Base-by-base conservation (phyloP, 2,329 filamentous ascomycete species). In the Nigrospora oryzae region DNA sequence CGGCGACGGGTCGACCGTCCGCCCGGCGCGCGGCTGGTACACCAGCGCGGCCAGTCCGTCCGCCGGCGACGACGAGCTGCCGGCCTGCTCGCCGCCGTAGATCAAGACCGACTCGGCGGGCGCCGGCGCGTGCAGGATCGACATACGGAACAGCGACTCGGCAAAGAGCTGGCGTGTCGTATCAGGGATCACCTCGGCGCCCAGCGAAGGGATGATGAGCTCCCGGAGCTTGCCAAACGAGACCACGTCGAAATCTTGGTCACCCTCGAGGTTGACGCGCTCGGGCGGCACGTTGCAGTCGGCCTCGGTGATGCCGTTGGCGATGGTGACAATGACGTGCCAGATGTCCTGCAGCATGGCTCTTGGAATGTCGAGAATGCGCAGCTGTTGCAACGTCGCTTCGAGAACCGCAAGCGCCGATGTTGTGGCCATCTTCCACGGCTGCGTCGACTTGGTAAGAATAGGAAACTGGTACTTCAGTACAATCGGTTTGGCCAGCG, bases 341-440 rank as follows among this genome's bases (percentile, higher is more conserved):
- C 89, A 95, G n/a, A 90, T 81, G 33, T 62, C 68, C 54, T 75
- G 71, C 16, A 69, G 68, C 11, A 68, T 71, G 13, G 58, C 52
- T 17, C 59, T 67, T n/a, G 68, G 66, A 34, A 75, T 67, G 5
- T 65, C 63, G 6, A 70, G 67, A 30, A 69, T 66, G 42, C 69
- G 69, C 1, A 88, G 64, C 23, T 80, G 75, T 0, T 79, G 73
- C 1, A 95, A 67, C 0, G 83, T 78, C 1, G 79, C 72, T 44
- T 80, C 71, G 0, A 95, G 65, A 15, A 96, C 75, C 3, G 77
- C 72, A 15, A 95, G 66, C 1, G 79, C 75, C 1, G 84, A 81
- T 5, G 75, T 79, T 0, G 87, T 94, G 3, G 89, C 87, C 43
- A 84, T 81, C 49, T 80, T 81, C 93, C 93, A 98, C 0, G 90